A percentile compares a stretch with the other conserved stretches of the same genome.
Conservation (phyloP, 345 rosid species). For the Lumnitzera racemosa region DNA sequence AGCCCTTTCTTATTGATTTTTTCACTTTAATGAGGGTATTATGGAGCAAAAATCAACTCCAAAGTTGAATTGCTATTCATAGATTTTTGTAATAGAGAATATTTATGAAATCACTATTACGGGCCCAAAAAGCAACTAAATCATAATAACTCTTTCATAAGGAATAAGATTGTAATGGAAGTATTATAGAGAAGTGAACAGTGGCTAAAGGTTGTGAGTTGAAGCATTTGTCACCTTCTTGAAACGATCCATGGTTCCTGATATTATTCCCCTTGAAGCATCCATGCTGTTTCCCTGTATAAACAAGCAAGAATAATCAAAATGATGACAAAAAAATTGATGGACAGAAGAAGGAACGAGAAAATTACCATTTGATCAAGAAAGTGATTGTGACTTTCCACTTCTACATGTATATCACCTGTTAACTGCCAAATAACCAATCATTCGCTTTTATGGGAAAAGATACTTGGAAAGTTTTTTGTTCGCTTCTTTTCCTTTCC, state of each 20-base stretch:
- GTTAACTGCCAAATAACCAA: constrained; percentile 46
- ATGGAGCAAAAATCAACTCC: too few relatives aligned
- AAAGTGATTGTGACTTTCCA: constrained; percentile 77
- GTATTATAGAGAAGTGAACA: too few relatives aligned
- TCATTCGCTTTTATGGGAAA: not conserved
- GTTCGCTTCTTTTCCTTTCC: too few relatives aligned
- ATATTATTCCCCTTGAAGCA: constrained; percentile 72
- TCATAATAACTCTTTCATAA: too few relatives aligned
- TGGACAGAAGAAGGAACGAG: not conserved
- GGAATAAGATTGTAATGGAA: too few relatives aligned
- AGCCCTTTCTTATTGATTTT: too few relatives aligned
- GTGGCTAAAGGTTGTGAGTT: not conserved
- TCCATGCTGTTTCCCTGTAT: constrained; percentile 85
- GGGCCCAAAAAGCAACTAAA: too few relatives aligned
- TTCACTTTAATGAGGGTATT: too few relatives aligned
- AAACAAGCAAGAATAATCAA: constrained; percentile 11
- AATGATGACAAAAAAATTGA: constrained; percentile 4
- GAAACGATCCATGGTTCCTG: constrained; percentile 83
- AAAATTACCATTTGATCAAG: constrained; percentile 58
- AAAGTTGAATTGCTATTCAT: too few relatives aligned
- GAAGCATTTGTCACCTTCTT: constrained; percentile 43
- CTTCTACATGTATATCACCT: constrained; percentile 84
- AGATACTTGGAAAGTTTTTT: too few relatives aligned
- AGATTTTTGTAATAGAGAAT: too few relatives aligned
- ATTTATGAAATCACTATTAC: too few relatives aligned